Evolutionary conservation across 2,329 filamentous ascomycete genomes (phyloP), one percentile per base, ranked within the genome.

Genomic region (Rugonectria rugulosa): DNA sequence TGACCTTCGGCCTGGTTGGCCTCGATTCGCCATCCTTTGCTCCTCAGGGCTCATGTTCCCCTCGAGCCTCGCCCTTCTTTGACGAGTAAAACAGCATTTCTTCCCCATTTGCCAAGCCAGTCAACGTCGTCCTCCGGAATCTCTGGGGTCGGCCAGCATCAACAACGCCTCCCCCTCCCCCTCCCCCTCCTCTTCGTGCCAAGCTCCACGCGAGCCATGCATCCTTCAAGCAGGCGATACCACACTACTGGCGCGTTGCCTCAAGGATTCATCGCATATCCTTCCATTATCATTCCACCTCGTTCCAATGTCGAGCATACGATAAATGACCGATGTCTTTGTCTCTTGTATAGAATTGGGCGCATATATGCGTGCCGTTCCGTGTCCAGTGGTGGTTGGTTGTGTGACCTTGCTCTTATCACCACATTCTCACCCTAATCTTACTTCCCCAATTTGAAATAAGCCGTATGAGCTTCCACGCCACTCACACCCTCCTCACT

Each of bases 201-300:
- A 41, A 47, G 43, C 45, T 60, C 63, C 57, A 61, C 59, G 63
- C 54, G 52, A 61, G 56, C 36, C 56, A 48, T 45, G 51, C 56
- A 55, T 42, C 56, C 46, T 36, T 54, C 32, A 49, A 11, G 38
- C 47, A 37, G 46, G 37, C 52, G 38, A 43, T 38, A 40, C 45
- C 52, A 49, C 52, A 55, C 52, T 40, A 49, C 45, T 43, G 38
- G 29, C 51, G 37, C 43, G 41, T 41, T 36, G 29, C 31, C 31
- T 46, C 37, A 32, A n/a, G 41, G 41, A 45, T 21, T 38, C 41
- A 41, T 27, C 36, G 26, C 43, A 24, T 36, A 41, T 53, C 29
- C 47, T 48, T 56, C 36, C 26, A 26, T 32, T 42, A 56, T 42
- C 48, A 52, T 53, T 31, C 52, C 46, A 56, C 53, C 31, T 44